Evolutionary conservation across 345 rosid species (phyloP).

Genomic region (Bretschneidera sinensis): DNA sequence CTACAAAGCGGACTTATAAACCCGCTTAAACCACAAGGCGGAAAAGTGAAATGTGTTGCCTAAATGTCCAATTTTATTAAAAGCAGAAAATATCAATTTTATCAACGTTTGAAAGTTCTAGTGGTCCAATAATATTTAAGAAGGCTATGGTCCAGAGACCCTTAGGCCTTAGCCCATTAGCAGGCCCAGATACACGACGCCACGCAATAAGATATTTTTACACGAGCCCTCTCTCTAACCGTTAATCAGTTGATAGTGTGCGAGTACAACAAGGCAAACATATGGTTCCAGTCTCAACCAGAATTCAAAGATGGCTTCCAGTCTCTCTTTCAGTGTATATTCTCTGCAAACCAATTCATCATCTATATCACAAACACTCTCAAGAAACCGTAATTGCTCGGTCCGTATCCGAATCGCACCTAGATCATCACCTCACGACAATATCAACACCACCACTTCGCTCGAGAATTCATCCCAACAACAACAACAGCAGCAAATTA

Average conservation of each 20-base stretch:
- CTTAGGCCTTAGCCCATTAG: too few relatives aligned
- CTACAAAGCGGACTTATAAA: constrained; percentile 11
- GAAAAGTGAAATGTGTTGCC: too few relatives aligned
- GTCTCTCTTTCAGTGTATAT: constrained; percentile 27
- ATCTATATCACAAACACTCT: constrained; percentile 4
- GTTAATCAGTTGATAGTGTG: too few relatives aligned
- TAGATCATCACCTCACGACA: constrained; percentile 33
- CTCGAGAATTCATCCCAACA: constrained; percentile 23
- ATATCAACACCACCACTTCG: constrained; percentile 15
- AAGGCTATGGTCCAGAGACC: too few relatives aligned
- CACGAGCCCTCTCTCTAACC: too few relatives aligned
- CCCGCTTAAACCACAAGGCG: neutral
- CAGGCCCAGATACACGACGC: too few relatives aligned
- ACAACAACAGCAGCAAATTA: constrained; percentile 5
- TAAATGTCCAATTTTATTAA: too few relatives aligned
- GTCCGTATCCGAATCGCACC: constrained; percentile 21
- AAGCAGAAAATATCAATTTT: too few relatives aligned
- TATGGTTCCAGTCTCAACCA: neutral
- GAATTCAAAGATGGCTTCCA: constrained; percentile 35
- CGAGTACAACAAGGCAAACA: neutral
- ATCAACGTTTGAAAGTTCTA: too few relatives aligned
- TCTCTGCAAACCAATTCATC: constrained; percentile 13
- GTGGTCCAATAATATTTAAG: too few relatives aligned
- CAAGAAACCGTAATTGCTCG: constrained; percentile 15
- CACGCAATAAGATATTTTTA: too few relatives aligned